Conservation (phyloP, 2,329 filamentous ascomycete species). For the Pseudophaeomoniella oleicola region DNA sequence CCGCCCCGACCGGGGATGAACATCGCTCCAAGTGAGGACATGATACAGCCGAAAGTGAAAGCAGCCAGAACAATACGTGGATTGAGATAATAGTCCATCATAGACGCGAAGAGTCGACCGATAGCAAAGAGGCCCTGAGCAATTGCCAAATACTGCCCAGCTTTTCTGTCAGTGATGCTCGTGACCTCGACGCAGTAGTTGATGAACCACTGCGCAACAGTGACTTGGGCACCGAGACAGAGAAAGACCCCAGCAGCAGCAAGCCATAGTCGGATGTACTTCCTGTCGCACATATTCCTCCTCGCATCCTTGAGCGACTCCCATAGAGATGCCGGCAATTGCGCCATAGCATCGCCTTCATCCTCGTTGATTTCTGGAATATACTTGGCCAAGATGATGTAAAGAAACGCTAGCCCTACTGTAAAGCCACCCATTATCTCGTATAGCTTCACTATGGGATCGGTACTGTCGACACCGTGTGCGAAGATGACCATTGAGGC, state of each 20-base stretch:
- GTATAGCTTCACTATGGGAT: conserved; percentile 62
- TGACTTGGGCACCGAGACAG: conserved; percentile 60
- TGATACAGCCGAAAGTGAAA: conserved; percentile 49
- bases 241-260: conserved; percentile 64
- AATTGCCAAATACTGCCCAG: conserved; percentile 56
- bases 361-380: conserved; percentile 60
- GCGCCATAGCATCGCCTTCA: conserved; percentile 51
- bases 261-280: conserved; percentile 64
- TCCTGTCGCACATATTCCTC: no score
- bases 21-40: conserved; percentile 39
- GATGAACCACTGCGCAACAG: conserved; percentile 50
- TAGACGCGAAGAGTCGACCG: conserved; percentile 54
- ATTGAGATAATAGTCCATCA: conserved; percentile 51
- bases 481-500: conserved; percentile 53
- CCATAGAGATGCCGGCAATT: conserved; percentile 39
- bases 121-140: conserved; percentile 60
- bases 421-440: conserved; percentile 66
- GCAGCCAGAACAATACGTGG: conserved; percentile 57
- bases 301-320: no score
- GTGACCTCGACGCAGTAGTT: conserved; percentile 53
- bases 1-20: conserved; percentile 32
- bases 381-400: conserved; percentile 41
- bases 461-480: conserved; percentile 39
- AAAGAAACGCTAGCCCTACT: conserved; percentile 48
- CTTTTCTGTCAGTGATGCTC: conserved; percentile 38